Percentiles rank a stretch among this genome's conserved stretches.
Evolutionary conservation across 163 green algal species (phyloP).

Genomic region (Volvox carteri): DNA sequence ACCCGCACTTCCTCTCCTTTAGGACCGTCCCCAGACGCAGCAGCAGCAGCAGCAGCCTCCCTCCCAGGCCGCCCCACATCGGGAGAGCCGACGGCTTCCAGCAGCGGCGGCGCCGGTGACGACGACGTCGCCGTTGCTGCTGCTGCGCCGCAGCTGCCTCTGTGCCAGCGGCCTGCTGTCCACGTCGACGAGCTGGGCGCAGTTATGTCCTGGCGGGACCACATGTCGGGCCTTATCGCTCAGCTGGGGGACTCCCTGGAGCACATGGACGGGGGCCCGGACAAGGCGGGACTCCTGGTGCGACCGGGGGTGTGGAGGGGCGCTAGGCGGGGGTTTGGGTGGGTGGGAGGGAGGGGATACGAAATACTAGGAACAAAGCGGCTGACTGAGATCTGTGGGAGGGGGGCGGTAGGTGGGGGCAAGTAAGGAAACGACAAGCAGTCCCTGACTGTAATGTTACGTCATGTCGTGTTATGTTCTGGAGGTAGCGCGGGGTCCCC

Average conservation of each 20-base stretch:
- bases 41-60: too few species aligned
- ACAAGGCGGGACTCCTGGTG: constrained; percentile 59
- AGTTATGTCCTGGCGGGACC: constrained; percentile 17
- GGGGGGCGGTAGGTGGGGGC: too few species aligned
- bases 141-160: constrained; percentile 40
- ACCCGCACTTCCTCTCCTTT: too few species aligned
- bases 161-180: constrained; percentile 28
- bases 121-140: background rate
- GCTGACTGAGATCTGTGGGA: too few species aligned
- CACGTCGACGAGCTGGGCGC: background rate
- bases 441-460: too few species aligned
- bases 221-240: background rate
- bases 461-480: too few species aligned
- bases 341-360: background rate
- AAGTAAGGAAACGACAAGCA: background rate
- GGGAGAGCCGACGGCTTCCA: background rate
- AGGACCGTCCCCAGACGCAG: too few species aligned
- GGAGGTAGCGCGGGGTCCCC: too few species aligned
- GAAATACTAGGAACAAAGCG: too few species aligned
- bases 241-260: constrained; percentile 39
- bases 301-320: background rate
- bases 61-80: too few species aligned
- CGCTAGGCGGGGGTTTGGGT: background rate
- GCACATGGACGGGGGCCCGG: constrained; percentile 47
- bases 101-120: background rate